Evolutionary conservation across 2,329 filamentous ascomycete genomes (phyloP).

Genomic region (Phialemoniopsis sp.): DNA sequence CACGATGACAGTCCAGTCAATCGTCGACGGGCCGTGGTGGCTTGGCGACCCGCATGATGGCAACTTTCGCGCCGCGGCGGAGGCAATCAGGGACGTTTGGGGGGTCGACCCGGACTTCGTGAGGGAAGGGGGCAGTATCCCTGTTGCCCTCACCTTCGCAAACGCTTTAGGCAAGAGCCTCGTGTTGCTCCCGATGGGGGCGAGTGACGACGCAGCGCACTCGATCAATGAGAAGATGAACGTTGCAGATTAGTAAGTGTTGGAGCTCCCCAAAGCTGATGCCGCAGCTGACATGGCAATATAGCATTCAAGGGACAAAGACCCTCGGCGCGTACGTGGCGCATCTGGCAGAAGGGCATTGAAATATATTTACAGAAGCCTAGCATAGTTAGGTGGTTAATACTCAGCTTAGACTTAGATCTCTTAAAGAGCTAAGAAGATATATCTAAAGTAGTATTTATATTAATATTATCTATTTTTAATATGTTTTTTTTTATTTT

Average conservation of each 20-base stretch:
- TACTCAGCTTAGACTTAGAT: too few relatives aligned
- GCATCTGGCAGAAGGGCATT: slow-evolving; percentile 92
- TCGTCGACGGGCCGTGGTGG: slow-evolving; percentile 98
- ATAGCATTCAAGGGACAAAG: slow-evolving; percentile 98
- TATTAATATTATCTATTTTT: too few relatives aligned
- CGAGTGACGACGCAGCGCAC: slow-evolving; percentile 92
- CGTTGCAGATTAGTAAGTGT: too few relatives aligned
- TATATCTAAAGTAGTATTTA: too few relatives aligned
- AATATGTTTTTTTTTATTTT: too few relatives aligned
- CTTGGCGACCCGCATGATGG: slow-evolving; percentile 95
- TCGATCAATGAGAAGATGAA: slow-evolving; percentile 99
- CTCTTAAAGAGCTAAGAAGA: too few relatives aligned
- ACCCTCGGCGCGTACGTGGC: slow-evolving; percentile 91
- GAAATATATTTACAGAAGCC: too few relatives aligned
- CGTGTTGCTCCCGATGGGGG: slow-evolving; percentile 91
- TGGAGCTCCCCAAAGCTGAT: too few relatives aligned
- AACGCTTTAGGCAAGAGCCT: slow-evolving; percentile 98
- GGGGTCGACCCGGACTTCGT: slow-evolving; percentile 92
- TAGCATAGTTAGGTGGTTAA: too few relatives aligned
- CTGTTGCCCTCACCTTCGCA: slow-evolving; percentile 95
- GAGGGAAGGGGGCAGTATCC: slow-evolving; percentile 94
- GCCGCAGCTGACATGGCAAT: too few relatives aligned
- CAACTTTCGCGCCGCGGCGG: slow-evolving; percentile 93
- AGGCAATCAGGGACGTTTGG: slow-evolving; percentile 95
- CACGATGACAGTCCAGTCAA: slow-evolving; percentile 72